phyloP scores from a whole-genome alignment of 2,329 filamentous ascomycete genomes.

The Colletotrichum lini region DNA sequence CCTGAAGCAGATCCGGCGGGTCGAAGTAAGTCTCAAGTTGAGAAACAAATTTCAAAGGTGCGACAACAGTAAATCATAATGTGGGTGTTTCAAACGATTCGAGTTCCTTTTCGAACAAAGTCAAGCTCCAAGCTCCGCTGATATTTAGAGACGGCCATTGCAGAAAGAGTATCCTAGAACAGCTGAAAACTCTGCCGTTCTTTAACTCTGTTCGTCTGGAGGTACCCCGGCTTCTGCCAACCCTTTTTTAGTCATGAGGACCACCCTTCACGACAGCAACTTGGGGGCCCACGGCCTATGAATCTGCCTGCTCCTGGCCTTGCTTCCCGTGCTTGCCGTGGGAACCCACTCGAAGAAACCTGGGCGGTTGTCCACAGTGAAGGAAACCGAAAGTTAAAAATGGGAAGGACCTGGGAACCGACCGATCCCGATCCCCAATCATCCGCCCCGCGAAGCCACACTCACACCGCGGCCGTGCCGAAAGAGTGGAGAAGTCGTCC shows the following conservation, averaged over 20 bases:
- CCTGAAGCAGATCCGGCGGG: conserved; percentile 21
- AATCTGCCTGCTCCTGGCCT: conserved; percentile 8
- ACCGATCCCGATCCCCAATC: conserved; percentile 28
- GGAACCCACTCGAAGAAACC: neutral
- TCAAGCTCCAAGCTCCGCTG: neutral
- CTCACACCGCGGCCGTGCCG: conserved; percentile 29
- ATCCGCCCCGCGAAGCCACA: conserved; percentile 36
- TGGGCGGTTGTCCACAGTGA: neutral
- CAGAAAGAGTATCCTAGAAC: neutral
- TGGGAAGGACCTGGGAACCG: conserved; percentile 13
- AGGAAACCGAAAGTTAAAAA: conserved; percentile 1
- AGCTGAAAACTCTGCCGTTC: conserved; percentile 5
- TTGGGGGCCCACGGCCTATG: neutral
- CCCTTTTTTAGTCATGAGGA: conserved; percentile 22
- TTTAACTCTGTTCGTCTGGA: conserved; percentile 17
- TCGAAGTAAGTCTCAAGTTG: conserved; percentile 20
- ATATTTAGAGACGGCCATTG: neutral
- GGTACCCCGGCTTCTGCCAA: neutral
- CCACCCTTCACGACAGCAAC: conserved; percentile 15
- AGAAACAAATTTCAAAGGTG: conserved; percentile 14
- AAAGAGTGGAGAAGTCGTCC: conserved; percentile 9
- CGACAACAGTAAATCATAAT: neutral
- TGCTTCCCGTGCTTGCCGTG: conserved; percentile 29
- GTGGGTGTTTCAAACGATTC: neutral
- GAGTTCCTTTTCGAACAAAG: neutral